Conservation (phyloP, 2,329 filamentous ascomycete genomes). For the Arthrobotrys musiformis region DNA sequence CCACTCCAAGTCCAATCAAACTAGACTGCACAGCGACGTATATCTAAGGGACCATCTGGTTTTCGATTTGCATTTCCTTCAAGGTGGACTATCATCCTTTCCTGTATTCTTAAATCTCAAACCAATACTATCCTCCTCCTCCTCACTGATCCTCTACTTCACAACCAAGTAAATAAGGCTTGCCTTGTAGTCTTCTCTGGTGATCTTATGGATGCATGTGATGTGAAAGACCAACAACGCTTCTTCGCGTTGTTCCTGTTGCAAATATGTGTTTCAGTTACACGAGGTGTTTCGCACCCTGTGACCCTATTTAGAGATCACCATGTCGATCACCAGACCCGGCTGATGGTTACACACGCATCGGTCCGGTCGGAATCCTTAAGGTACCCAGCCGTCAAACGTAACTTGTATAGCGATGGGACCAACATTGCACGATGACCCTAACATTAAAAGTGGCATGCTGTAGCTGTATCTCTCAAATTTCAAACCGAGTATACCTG, state of each 20-base stretch:
- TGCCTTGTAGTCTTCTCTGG: neutral
- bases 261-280: neutral
- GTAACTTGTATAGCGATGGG: no score
- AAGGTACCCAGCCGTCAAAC: no score
- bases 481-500: no score
- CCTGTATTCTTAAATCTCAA: neutral
- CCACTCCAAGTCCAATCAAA: neutral
- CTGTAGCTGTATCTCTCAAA: no score
- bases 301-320: neutral
- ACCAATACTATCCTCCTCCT: neutral
- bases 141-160: no score
- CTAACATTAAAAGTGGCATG: no score
- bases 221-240: neutral
- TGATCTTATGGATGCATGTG: neutral
- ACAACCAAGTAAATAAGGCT: neutral
- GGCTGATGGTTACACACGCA: neutral
- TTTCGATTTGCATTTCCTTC: neutral
- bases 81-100: neutral
- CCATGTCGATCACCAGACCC: neutral
- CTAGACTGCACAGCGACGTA: neutral
- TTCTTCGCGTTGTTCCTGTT: neutral
- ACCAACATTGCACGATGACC: no score
- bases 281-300: neutral
- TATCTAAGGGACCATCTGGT: neutral
- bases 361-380: neutral